Base-by-base conservation (phyloP, 345 rosid genomes). In the Laguncularia racemosa region DNA sequence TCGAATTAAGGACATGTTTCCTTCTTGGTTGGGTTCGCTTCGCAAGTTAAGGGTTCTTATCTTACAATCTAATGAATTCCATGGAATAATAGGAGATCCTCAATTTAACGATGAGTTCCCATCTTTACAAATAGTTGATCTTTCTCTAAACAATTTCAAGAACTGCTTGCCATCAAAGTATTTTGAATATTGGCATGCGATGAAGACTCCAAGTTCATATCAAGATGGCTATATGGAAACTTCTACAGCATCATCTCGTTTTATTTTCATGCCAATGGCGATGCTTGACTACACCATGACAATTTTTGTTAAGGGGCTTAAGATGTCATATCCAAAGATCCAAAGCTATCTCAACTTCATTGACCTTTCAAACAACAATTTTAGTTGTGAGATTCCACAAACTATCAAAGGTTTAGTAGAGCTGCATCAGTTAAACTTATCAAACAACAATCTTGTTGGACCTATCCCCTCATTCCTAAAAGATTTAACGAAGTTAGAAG, bases 1-100 rank as follows among this genome's bases (percentile, higher is more conserved):
- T 50, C 10, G 15, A n/a, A 59, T 71, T 6, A 2, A 17, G 17
- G 76, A 63, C 49, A 58, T 55, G 2, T 75, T 75, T 16, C 76
- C 68, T 0, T 67, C 48, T 19, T 67, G 61, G 76, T 43, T 75
- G 15, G 75, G 72, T 19, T 21, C 17, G 13, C 46, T 64, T 16
- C 51, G 48, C 0, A 17, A 50, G 40, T 46, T 71, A 14, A 20
- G 0, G 45, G 8, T 58, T 5, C 63, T 71, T 16, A 43, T 50
- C 56, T 3, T 52, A 40, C 43, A 13, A 21, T 21, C 43, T 7
- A 52, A 52, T 21, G 40, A 16, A 21, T 52, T 52, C 40, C 56
- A 23, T 0, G 43, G 56, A 20, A 5, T 17, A 23, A 52, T 52
- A 14, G 11, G 16, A 40, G 33, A 52, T 17, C 56, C 43, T 0